A percentile compares a stretch with the other conserved stretches of the same genome.
Conservation (phyloP, 768 basidiomycete genomes). For the Gelatoporia subvermispora region DNA sequence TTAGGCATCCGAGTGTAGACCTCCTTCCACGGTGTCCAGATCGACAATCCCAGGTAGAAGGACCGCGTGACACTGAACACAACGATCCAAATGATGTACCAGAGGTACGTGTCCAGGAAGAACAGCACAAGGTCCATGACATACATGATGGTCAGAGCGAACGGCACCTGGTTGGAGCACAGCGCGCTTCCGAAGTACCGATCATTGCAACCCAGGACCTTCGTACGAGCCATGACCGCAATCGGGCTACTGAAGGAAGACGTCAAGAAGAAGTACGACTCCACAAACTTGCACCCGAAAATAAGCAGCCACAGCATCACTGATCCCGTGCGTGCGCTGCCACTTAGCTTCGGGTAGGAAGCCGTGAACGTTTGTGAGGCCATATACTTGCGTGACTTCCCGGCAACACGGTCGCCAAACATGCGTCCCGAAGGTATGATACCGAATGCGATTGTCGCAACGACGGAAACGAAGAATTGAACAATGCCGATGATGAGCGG, state of each 20-base stretch:
- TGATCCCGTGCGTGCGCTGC: conserved; percentile 74
- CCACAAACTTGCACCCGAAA: conserved; percentile 93
- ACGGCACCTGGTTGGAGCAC: conserved; percentile 90
- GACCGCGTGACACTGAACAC: conserved; percentile 89
- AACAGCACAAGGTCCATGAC: conserved; percentile 96
- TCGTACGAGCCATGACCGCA: conserved; percentile 93
- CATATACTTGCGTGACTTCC: conserved; percentile 97
- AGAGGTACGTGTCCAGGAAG: conserved; percentile 99
- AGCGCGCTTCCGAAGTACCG: conserved; percentile 73
- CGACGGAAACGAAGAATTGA: conserved; percentile 88
- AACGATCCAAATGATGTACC: conserved; percentile 99
- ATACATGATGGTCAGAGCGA: conserved; percentile 97
- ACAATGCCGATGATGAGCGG: conserved; percentile 91
- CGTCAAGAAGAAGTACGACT: conserved; percentile 98
- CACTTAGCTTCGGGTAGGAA: conserved; percentile 79
- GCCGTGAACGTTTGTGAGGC: conserved; percentile 99
- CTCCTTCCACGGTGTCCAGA: conserved; percentile 99
- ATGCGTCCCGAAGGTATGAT: conserved; percentile 93
- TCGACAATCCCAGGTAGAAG: conserved; percentile 89
- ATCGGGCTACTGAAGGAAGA: conserved; percentile 96
- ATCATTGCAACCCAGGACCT: conserved; percentile 87
- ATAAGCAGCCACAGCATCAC: conserved; percentile 86
- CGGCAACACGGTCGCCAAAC: conserved; percentile 97
- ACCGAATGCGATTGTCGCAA: conserved; percentile 78
- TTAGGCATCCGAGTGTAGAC: conserved; percentile 95